Evolutionary conservation across 495 filamentous ascomycete species (phyloP).

Genomic region (Hamigera avellanea): DNA sequence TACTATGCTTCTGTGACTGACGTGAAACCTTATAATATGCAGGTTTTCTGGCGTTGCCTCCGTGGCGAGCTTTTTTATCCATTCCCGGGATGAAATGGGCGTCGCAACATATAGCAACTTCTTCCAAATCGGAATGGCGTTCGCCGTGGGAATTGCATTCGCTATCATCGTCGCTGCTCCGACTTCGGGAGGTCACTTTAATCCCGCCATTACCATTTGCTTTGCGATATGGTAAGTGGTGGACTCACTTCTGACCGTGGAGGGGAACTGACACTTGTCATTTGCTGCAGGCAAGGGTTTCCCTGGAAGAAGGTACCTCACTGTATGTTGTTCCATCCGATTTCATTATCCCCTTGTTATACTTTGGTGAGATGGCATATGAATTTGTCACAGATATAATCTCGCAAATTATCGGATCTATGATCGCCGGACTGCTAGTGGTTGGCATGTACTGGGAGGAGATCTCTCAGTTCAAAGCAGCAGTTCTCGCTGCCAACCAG

Average conservation of each 20-base stretch:
- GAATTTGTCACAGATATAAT: conserved; percentile 25
- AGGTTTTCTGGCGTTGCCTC: conserved; percentile 37
- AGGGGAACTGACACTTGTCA: too few relatives aligned
- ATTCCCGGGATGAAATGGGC: conserved; percentile 9
- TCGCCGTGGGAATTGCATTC: conserved; percentile 41
- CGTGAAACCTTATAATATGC: too few relatives aligned
- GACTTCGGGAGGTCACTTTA: conserved; percentile 42
- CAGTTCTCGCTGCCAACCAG: conserved; percentile 11
- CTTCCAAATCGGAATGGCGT: conserved; percentile 38
- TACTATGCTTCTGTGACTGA: too few relatives aligned
- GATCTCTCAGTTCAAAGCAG: conserved; percentile 24
- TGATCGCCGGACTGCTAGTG: conserved; percentile 36
- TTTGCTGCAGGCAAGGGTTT: conserved; percentile 28
- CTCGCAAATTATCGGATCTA: conserved; percentile 39
- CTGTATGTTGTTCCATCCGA: conserved; percentile 8
- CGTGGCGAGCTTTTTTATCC: conserved; percentile 32
- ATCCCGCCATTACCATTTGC: conserved; percentile 38
- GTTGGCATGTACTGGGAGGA: conserved; percentile 39
- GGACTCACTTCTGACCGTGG: background rate
- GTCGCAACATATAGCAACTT: conserved; percentile 28
- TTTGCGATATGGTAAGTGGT: conserved; percentile 28
- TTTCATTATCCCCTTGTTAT: background rate
- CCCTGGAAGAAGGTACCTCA: conserved; percentile 38
- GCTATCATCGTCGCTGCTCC: conserved; percentile 41
- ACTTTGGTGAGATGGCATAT: background rate